A percentile compares a stretch with the other conserved stretches of the same genome.
Conservation (phyloP, 192 early-diverging fungal genomes). For the Allomyces arbusculus region DNA sequence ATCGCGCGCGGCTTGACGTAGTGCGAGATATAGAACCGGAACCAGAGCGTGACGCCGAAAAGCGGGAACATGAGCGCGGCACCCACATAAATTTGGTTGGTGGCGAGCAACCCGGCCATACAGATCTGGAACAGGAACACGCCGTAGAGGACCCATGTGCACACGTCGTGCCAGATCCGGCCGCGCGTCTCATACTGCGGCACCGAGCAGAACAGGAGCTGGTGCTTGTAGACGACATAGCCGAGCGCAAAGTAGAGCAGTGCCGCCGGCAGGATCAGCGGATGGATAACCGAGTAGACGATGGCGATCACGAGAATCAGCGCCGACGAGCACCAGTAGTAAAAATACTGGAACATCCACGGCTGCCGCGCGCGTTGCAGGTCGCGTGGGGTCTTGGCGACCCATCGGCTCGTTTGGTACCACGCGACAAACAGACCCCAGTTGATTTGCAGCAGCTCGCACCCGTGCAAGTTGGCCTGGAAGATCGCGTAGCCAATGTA, state of each 20-base stretch:
- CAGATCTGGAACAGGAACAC: constrained; percentile 34
- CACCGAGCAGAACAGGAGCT: constrained; percentile 38
- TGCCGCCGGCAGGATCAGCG: constrained; percentile 32
- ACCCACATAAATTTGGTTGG: constrained; percentile 17
- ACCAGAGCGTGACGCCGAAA: constrained; percentile 21
- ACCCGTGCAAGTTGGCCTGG: background rate
- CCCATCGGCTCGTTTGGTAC: too few relatives aligned
- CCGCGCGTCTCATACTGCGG: constrained; percentile 36
- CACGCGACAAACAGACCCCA: too few relatives aligned
- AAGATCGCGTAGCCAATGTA: background rate
- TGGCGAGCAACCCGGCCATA: constrained; percentile 28
- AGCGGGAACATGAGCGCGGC: constrained; percentile 21
- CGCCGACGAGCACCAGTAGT: background rate
- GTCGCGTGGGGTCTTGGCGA: too few relatives aligned
- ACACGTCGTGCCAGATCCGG: constrained; percentile 25
- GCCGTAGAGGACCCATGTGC: constrained; percentile 33
- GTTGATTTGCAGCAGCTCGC: too few relatives aligned
- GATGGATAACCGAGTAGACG: constrained; percentile 34
- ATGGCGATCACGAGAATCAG: constrained; percentile 36
- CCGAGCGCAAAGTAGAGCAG: constrained; percentile 29
- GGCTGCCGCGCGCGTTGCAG: background rate
- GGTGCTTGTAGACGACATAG: constrained; percentile 32
- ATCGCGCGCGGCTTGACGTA: background rate
- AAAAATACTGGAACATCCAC: background rate
- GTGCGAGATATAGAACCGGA: constrained; percentile 13